Base-by-base conservation (phyloP, 306 rosid genomes). In the Datisca glomerata region DNA sequence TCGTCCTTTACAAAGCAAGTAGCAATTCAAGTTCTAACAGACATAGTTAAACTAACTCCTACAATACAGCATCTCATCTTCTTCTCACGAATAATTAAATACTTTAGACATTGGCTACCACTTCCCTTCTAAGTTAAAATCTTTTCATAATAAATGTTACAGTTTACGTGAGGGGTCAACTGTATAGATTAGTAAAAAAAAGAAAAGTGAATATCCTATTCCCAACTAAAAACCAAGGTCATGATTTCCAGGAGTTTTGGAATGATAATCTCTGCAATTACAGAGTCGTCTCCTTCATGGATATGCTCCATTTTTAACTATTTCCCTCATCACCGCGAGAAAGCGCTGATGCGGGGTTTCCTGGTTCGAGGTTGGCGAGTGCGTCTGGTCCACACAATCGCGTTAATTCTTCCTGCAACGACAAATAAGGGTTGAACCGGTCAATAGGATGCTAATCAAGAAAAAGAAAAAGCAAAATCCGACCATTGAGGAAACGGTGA, bases 341-440 rank as follows among this genome's bases (percentile, higher is more conserved):
- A 22, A 51, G 19, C 51, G 40, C 24, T 29, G 63, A 18, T 5
- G 43, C 45, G 43, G 47, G 21, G 12, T 2, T 44, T 43, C 51
- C 40, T 15, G 58, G 75, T 60, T 64, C 81, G 12, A 80, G 76
- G 51, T 75, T 71, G 42, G 85, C 81, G 52, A 80, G 66, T 41
- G 72, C 73, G 19, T 91, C 94, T 2, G 93, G 80, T 35, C 96
- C 98, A 13, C 94, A 73, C 14, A 84, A 36, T 51, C 69, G 75
- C 20, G 81, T 83, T 60, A 91, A 62, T 46, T 91, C 98, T 59
- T 91, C 96, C 98, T 91, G 87, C 57, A 49, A 37, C 16, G 33
- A 15, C 38, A n/a, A 29, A 4, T 4, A 9, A 29, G 1, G 34
- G 34, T n/a, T 4, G 1, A 4, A 4, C 12, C 34, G 4, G 15